These are phyloP conservation scores for Syzygium grande DNA, from an alignment of 345 rosid genomes.

Conservation along the genomic window DNA sequence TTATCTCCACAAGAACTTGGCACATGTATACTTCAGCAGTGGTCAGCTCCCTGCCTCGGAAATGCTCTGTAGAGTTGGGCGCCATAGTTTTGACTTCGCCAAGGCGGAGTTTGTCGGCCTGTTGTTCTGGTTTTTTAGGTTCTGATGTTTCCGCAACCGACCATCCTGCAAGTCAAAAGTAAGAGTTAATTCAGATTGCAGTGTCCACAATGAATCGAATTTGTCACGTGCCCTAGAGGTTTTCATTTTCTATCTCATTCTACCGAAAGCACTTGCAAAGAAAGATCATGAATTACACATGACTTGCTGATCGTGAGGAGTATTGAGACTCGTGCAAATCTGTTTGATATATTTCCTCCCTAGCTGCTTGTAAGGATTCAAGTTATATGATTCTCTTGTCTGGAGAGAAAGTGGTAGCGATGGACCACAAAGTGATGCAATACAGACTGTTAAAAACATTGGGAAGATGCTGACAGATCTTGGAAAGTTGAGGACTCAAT, in stretches of 20 bases:
- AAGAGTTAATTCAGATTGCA: background rate
- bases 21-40: background rate
- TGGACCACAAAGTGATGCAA: background rate
- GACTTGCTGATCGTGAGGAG: background rate
- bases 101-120: conserved; percentile 32
- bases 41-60: conserved; percentile 55
- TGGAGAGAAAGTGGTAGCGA: background rate
- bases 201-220: background rate
- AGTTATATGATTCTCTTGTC: background rate
- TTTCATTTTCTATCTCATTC: conserved; percentile 3
- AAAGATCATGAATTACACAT: background rate
- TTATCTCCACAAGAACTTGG: background rate
- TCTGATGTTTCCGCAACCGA: conserved; percentile 21
- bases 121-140: conserved; percentile 36
- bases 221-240: background rate
- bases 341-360: background rate
- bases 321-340: background rate
- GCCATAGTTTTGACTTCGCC: conserved; percentile 64
- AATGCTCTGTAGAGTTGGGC: conserved; percentile 83
- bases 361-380: background rate
- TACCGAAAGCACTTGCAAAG: background rate
- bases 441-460: background rate
- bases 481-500: background rate
- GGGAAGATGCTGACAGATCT: background rate
- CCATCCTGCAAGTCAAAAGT: background rate